Percentiles rank a stretch among this genome's conserved stretches.
Evolutionary conservation across 1,139 yeast genomes (phyloP).

Genomic region (Taiozyma onychis): DNA sequence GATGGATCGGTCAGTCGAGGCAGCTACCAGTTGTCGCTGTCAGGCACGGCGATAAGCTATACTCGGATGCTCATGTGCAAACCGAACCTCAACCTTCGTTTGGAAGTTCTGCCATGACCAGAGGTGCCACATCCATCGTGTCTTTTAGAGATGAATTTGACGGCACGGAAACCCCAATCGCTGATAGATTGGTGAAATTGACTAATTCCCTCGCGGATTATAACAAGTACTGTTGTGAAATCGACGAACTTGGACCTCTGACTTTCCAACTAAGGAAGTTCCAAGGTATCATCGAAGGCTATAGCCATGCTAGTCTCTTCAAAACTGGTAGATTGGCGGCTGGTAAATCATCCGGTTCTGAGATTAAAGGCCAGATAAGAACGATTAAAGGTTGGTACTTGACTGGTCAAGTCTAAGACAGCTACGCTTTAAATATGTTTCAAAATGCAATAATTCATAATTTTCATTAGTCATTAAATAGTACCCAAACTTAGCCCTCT

Average conservation of each 20-base stretch:
- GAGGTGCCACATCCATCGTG: conserved; percentile 4
- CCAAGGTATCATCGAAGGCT: conserved; percentile 20
- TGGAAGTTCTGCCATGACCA: not conserved
- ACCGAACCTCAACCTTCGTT: conserved; percentile 18
- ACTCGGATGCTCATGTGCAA: conserved; percentile 36
- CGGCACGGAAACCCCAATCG: conserved; percentile 3
- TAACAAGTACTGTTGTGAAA: conserved; percentile 16
- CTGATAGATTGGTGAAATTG: conserved; percentile 16
- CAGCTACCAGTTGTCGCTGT: conserved; percentile 32
- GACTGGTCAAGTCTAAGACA: conserved; percentile 30
- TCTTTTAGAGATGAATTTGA: conserved; percentile 6
- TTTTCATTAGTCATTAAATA: not conserved
- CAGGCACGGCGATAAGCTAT: conserved; percentile 34
- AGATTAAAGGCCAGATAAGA: conserved; percentile 24
- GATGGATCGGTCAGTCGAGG: conserved; percentile 16
- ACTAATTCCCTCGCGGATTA: conserved; percentile 19
- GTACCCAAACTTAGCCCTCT: not conserved
- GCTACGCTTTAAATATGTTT: not conserved
- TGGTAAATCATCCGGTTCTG: conserved; percentile 14
- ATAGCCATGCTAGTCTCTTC: conserved; percentile 34
- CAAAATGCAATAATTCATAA: not conserved
- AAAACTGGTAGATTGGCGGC: conserved; percentile 23
- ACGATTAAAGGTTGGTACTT: conserved; percentile 29
- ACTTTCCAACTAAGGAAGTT: conserved; percentile 37
- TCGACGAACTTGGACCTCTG: conserved; percentile 31